Base-by-base conservation (phyloP, 805 yeast species). In the Candida ficus region DNA sequence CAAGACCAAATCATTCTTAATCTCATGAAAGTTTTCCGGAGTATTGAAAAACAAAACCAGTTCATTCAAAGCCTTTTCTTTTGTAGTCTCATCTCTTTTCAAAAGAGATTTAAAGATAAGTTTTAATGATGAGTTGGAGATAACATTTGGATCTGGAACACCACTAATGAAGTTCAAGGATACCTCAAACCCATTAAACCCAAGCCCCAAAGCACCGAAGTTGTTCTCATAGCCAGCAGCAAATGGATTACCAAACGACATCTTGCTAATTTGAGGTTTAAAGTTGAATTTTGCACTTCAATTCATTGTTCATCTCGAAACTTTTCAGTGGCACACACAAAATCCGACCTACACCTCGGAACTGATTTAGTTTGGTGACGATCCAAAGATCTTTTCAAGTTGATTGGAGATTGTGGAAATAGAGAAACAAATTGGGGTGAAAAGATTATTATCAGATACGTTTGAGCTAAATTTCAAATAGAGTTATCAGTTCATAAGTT, bases 61-160 rank as follows among this genome's bases (percentile, higher is more conserved):
- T 31, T 84, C 95, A 6, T 49, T 56, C 20, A 88, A 64, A 1
- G 93, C 88, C 56, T 82, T 85, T 50, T 87, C 95, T 54, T 80
- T 84, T 0, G 98, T 91, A n/a, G 78, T 80, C 7, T 81, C 73
- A 53, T 89, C 95, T 54, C 83, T 76, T 60, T 89, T 90, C 57
- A 83, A 57, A 37, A 90, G 60, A 9, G 84, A 76, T 56, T 84
- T 89, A 67, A 89, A 83, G n/a, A 80, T 66, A 10, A 89, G 65
- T 32, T 74, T 73, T 41, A 83, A 59, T 10, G 66, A 63, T 2
- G 82, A 67, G 31, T 77, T 63, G 10, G 63, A 44, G 6, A 80
- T 50, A 11, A 64, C 50, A 34, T 71, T 71, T 8, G 84, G 76
- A 49, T 87, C 91, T 1, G 95, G 95, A 5, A 80, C 60, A 4